Evolutionary conservation across 139 green algal species (phyloP).

Genomic region (Chlamydomonas sp.): DNA sequence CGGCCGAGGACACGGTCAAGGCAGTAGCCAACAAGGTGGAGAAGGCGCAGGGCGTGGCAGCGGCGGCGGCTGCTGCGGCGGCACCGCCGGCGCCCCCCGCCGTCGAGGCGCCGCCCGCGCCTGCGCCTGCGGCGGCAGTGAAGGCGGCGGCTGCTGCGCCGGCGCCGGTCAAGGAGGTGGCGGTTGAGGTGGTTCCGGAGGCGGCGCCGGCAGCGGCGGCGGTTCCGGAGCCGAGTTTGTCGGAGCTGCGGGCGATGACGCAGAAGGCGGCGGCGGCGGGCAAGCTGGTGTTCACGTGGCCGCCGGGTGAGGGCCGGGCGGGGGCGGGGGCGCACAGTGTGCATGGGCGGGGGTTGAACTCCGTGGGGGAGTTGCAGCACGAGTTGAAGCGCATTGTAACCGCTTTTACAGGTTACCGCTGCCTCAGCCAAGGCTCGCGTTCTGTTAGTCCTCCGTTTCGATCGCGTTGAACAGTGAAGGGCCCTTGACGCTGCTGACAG

Average conservation of each 20-base stretch:
- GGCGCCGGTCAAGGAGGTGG: neutral
- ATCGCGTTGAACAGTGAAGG: too few relatives aligned
- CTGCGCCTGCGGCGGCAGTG: neutral
- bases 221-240: constrained; percentile 1
- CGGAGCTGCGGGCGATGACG: constrained; percentile 46
- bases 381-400: too few relatives aligned
- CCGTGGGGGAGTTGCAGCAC: too few relatives aligned
- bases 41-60: neutral
- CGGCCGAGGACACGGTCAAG: constrained; percentile 22
- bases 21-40: constrained; percentile 3
- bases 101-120: neutral
- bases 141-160: neutral
- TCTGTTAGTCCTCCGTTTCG: too few relatives aligned
- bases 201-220: constrained; percentile 10
- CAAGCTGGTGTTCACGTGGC: constrained; percentile 53
- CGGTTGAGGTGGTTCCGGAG: neutral
- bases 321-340: neutral
- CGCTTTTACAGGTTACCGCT: too few relatives aligned
- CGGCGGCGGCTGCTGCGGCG: constrained; percentile 3
- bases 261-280: constrained; percentile 21
- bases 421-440: too few relatives aligned
- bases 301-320: constrained; percentile 7
- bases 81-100: neutral
- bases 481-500: too few relatives aligned
- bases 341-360: neutral